These are phyloP conservation scores for Xylariales sp. DNA, from an alignment of 2,329 filamentous ascomycete genomes.

Conservation along the genomic window DNA sequence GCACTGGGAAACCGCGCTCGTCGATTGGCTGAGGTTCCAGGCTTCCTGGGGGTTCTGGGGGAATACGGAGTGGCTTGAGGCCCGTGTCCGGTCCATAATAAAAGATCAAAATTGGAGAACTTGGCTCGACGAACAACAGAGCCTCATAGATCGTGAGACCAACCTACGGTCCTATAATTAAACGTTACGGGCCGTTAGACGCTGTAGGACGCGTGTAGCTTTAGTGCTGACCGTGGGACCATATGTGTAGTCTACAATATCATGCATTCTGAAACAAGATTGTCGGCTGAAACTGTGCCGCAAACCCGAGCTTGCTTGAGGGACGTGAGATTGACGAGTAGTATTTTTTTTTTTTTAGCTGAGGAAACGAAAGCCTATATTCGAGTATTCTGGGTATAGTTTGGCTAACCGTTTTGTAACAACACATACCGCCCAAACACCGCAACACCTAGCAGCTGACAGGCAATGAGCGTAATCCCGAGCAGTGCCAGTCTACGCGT, in stretches of 20 bases:
- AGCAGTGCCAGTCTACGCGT: conserved; percentile 37
- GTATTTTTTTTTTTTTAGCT: no score
- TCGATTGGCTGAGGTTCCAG: conserved; percentile 74
- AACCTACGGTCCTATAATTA: background rate
- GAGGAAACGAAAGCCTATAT: background rate
- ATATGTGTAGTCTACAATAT: background rate
- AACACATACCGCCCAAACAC: conserved; percentile 6
- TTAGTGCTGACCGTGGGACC: no score
- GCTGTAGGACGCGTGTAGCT: background rate
- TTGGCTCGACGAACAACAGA: conserved; percentile 54
- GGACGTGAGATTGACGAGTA: no score
- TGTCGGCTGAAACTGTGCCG: background rate
- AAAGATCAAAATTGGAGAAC: conserved; percentile 57
- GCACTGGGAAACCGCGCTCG: conserved; percentile 75
- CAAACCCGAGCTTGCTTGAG: background rate
- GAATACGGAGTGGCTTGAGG: conserved; percentile 68
- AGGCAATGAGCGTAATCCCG: background rate
- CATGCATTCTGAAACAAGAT: background rate
- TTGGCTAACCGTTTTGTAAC: background rate
- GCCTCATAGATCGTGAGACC: conserved; percentile 10
- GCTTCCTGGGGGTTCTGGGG: conserved; percentile 72
- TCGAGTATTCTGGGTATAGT: background rate
- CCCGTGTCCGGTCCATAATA: conserved; percentile 63
- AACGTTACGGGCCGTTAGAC: background rate
- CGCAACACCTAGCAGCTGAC: conserved; percentile 19